Base-by-base conservation (phyloP, 306 rosid genomes). In the Prunus armeniaca region DNA sequence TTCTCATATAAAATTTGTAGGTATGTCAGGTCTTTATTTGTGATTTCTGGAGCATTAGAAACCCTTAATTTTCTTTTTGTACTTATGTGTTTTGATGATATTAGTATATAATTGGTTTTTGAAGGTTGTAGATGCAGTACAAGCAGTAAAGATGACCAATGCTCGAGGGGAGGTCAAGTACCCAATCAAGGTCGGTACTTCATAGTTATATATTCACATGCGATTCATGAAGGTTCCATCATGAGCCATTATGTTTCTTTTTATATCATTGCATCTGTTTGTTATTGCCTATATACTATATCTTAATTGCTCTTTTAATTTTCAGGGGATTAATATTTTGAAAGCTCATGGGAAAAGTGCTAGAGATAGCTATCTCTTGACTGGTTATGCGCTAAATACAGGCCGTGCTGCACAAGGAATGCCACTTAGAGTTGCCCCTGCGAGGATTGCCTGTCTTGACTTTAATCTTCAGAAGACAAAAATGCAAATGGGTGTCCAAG, bases 341-440 rank as follows among this genome's bases (percentile, higher is more conserved):
- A 95, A 95, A 88, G 99, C 93, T 79, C 99, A 95, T 79, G 99
- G 99, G 56, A 85, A 95, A 82, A 95, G 97, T 84, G 97, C 97
- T 24, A 88, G 79, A 82, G 99, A 95, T 14, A 95, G 99, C 86
- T 92, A 84, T 86, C 85, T 95, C 70, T 84, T 96, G 89, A 96
- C 87, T 81, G 99, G 99, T 18, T 96, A 89, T 88, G 99, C 98
- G 65, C 78, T 96, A 83, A 88, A 96, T 78, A 88, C 91, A 56
- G 97, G 97, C 3, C 99, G 98, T 74, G 97, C 99, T 79, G 93
- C 99, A 27, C 99, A 96, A 88, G 99, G 99, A 79, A 96, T 96
- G 99, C 97, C 99, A 55, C 66, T 85, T 45, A 92, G 89, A 84
- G 99, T 91, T 79, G 64, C 96, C 85, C 97, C 99, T 80, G 99